These are phyloP conservation scores for Epicoccum nigrum DNA, from an alignment of 2,329 filamentous ascomycete genomes.

Conservation along the genomic window DNA sequence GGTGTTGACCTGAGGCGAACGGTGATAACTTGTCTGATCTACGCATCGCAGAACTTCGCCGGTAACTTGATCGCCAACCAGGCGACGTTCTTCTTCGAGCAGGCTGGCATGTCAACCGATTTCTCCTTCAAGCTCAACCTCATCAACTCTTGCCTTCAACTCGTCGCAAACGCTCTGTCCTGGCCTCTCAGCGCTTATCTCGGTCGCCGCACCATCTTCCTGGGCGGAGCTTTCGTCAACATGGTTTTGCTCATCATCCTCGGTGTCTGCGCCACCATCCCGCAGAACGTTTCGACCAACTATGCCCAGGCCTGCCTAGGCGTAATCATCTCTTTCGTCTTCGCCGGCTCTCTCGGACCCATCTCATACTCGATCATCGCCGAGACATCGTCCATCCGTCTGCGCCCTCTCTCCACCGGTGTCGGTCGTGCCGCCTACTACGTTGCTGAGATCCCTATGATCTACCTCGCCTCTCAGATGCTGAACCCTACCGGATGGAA, in stretches of 20 bases:
- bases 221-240: slow-evolving; percentile 63
- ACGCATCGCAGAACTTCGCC: slow-evolving; percentile 64
- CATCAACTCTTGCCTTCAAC: slow-evolving; percentile 67
- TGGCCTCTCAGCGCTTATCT: slow-evolving; percentile 70
- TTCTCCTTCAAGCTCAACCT: slow-evolving; percentile 67
- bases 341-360: slow-evolving; percentile 67
- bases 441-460: slow-evolving; percentile 67
- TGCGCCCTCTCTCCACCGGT: slow-evolving; percentile 67
- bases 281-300: slow-evolving; percentile 47
- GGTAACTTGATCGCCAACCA: slow-evolving; percentile 68
- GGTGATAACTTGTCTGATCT: slow-evolving; percentile 61
- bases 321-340: slow-evolving; percentile 68
- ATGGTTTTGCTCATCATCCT: slow-evolving; percentile 61
- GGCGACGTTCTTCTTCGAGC: slow-evolving; percentile 65
- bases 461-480: slow-evolving; percentile 63
- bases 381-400: slow-evolving; percentile 68
- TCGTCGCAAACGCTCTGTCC: slow-evolving; percentile 66
- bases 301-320: slow-evolving; percentile 66
- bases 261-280: slow-evolving; percentile 63
- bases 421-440: slow-evolving; percentile 68
- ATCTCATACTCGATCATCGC: slow-evolving; percentile 70
- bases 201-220: slow-evolving; percentile 67
- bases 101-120: slow-evolving; percentile 63
- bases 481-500: slow-evolving; percentile 55
- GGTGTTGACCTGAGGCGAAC: slow-evolving; percentile 62